Evolutionary conservation across 345 rosid genomes (phyloP).

Genomic region (Zanthoxylum bungeanum): DNA sequence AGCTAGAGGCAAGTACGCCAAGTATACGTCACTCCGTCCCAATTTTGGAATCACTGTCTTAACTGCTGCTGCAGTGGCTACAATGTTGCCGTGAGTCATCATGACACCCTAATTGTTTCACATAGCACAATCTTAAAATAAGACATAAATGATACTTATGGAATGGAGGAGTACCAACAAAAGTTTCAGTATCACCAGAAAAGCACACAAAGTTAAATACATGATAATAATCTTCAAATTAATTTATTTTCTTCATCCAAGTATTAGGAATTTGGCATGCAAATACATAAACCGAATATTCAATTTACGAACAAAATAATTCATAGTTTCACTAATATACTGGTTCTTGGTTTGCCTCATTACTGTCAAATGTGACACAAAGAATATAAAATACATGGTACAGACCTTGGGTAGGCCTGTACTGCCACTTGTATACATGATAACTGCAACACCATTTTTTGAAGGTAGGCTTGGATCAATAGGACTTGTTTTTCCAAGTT

Average conservation of each 20-base stretch:
- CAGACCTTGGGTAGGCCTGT: slow-evolving; percentile 90
- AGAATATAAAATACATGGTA: background rate
- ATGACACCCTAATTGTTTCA: slow-evolving; percentile 69
- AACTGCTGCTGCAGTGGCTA: slow-evolving; percentile 83
- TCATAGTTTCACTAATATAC: background rate
- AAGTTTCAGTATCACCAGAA: background rate
- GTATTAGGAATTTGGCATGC: background rate
- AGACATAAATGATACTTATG: background rate
- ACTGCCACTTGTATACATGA: slow-evolving; percentile 97
- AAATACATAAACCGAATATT: background rate
- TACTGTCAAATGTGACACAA: background rate
- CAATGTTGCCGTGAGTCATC: slow-evolving; percentile 82
- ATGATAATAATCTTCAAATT: background rate
- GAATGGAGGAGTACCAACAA: background rate
- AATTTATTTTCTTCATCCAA: background rate
- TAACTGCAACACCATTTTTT: slow-evolving; percentile 64
- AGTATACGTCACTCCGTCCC: slow-evolving; percentile 46
- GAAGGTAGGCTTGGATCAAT: slow-evolving; percentile 60
- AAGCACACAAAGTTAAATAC: background rate
- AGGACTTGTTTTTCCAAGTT: slow-evolving; percentile 54
- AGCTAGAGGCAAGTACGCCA: slow-evolving; percentile 92
- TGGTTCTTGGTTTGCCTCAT: background rate
- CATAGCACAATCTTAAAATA: slow-evolving; percentile 23
- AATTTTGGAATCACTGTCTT: slow-evolving; percentile 61
- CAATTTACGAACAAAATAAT: background rate